These are phyloP conservation scores for Cicer cuneatum DNA, from an alignment of 306 rosid genomes.

Conservation along the genomic window DNA sequence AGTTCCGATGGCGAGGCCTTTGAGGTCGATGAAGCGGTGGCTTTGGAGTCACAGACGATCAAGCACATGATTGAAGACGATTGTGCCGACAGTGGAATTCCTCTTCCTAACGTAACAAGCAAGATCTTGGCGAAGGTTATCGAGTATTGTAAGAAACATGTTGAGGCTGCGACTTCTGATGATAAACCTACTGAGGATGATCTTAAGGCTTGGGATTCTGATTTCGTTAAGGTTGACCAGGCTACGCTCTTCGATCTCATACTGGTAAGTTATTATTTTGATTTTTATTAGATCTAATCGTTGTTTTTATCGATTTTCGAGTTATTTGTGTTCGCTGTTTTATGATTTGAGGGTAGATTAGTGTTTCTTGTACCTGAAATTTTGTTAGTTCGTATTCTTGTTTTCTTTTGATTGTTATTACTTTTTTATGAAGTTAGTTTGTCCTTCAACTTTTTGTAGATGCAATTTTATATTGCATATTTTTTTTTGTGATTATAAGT, in stretches of 20 bases:
- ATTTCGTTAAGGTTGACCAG: constrained; percentile 79
- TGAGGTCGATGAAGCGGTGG: constrained; percentile 77
- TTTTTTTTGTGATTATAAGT: neutral
- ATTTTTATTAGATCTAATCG: neutral
- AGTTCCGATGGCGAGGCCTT: constrained; percentile 82
- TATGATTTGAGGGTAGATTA: constrained; percentile 6
- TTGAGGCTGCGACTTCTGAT: constrained; percentile 51
- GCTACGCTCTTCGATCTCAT: constrained; percentile 83
- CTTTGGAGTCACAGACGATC: constrained; percentile 77
- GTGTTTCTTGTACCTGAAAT: neutral
- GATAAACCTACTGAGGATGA: constrained; percentile 64
- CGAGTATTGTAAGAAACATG: constrained; percentile 81
- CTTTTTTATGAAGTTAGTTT: neutral
- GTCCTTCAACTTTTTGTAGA: neutral
- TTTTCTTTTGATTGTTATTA: neutral
- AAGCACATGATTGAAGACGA: constrained; percentile 79
- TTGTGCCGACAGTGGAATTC: constrained; percentile 71
- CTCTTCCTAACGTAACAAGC: constrained; percentile 79
- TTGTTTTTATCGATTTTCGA: neutral
- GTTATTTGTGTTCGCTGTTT: neutral
- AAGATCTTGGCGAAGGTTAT: constrained; percentile 81
- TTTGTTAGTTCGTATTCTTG: neutral
- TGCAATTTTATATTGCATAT: neutral
- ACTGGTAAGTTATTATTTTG: constrained; percentile 47
- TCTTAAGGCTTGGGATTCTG: constrained; percentile 69